Evolutionary conservation across 352 stramenopile genomes (phyloP).

Genomic region (Phytophthora colocasiae): DNA sequence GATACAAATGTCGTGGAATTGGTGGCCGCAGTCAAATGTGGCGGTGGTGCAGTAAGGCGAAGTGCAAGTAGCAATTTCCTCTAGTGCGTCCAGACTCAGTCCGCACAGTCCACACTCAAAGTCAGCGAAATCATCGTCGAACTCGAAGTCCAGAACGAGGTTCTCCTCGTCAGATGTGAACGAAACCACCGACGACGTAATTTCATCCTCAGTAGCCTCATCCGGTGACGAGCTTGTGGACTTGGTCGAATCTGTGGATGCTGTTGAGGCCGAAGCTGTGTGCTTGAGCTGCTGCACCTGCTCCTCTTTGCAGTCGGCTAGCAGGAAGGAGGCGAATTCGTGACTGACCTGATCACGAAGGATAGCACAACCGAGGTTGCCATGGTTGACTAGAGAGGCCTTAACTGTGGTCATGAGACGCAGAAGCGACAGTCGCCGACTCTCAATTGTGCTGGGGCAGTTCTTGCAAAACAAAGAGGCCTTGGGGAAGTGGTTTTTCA

Average conservation of each 20-base stretch:
- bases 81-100: slow-evolving; percentile 30
- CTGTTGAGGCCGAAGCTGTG: slow-evolving; percentile 10
- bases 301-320: slow-evolving; percentile 33
- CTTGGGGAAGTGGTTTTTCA: slow-evolving; percentile 64
- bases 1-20: slow-evolving; percentile 46
- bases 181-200: slow-evolving; percentile 31
- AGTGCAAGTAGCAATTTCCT: slow-evolving; percentile 15
- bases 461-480: slow-evolving; percentile 44
- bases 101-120: slow-evolving; percentile 36
- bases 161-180: slow-evolving; percentile 45
- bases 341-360: slow-evolving; percentile 35
- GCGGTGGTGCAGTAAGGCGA: slow-evolving; percentile 36
- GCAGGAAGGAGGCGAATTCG: slow-evolving; percentile 37
- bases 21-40: slow-evolving; percentile 44
- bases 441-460: slow-evolving; percentile 38
- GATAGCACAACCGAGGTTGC: slow-evolving; percentile 36
- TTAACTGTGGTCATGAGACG: slow-evolving; percentile 35
- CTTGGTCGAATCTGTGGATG: slow-evolving; percentile 19
- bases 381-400: slow-evolving; percentile 39
- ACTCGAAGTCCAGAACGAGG: slow-evolving; percentile 29
- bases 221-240: slow-evolving; percentile 13
- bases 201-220: slow-evolving; percentile 15
- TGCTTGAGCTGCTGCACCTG: slow-evolving; percentile 22
- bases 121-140: slow-evolving; percentile 32
- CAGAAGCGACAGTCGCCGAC: slow-evolving; percentile 32